A percentile compares a stretch with the other conserved stretches of the same genome.
Evolutionary conservation across 2,329 filamentous ascomycete species (phyloP).

Genomic region (Aspergillus novofumigatus): DNA sequence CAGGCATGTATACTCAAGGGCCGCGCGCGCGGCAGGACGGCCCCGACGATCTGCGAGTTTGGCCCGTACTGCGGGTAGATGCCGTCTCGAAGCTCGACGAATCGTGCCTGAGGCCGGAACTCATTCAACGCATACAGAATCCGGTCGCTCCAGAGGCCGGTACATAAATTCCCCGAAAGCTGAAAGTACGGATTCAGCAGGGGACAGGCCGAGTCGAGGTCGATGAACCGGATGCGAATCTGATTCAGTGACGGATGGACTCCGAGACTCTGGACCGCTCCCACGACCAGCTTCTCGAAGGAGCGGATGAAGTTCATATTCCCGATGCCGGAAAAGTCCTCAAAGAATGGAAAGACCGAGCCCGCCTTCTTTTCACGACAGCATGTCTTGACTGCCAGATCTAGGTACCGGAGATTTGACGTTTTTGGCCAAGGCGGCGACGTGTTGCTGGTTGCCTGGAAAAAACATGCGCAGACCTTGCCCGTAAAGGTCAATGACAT

Average conservation of each 20-base stretch:
- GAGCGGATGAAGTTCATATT: constrained; percentile 68
- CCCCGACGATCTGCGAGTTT: constrained; percentile 29
- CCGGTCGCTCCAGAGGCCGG: constrained; percentile 67
- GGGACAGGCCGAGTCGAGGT: constrained; percentile 67
- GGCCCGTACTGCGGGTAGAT: constrained; percentile 47
- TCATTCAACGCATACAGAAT: constrained; percentile 60
- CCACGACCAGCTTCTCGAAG: constrained; percentile 65
- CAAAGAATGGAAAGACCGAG: constrained; percentile 44
- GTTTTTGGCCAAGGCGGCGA: constrained; percentile 45
- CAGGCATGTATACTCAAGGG: constrained; percentile 39
- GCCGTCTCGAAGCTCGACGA: constrained; percentile 60
- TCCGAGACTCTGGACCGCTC: constrained; percentile 58
- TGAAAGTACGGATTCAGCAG: constrained; percentile 70
- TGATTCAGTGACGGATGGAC: constrained; percentile 58
- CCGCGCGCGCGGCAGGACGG: constrained; percentile 35
- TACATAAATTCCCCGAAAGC: constrained; percentile 57
- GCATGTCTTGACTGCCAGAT: constrained; percentile 70
- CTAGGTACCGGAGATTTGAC: constrained; percentile 58
- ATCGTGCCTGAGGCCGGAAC: constrained; percentile 56
- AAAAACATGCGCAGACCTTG: constrained; percentile 66
- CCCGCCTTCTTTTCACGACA: constrained; percentile 48
- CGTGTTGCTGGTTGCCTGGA: constrained; percentile 53
- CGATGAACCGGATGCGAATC: constrained; percentile 69
- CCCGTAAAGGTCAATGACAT: constrained; percentile 70
- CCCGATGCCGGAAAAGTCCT: constrained; percentile 66